Percentiles rank a stretch among this genome's conserved stretches.
Conservation (phyloP, 768 basidiomycete species). For the Hortiboletus campestris region DNA sequence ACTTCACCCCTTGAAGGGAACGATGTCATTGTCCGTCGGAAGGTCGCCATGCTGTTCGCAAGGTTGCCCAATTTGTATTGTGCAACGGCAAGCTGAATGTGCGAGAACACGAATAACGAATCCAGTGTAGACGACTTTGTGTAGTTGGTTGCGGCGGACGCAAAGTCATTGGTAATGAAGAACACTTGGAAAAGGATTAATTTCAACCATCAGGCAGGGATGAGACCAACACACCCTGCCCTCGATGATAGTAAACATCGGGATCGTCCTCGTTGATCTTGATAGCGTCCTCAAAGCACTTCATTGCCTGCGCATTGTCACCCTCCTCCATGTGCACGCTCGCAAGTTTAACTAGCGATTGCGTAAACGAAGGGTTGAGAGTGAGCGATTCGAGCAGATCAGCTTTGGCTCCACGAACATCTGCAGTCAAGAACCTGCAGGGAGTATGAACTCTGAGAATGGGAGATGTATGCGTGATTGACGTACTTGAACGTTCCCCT, state of each 20-base stretch:
- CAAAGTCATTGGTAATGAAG: slow-evolving; percentile 93
- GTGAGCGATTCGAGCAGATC: slow-evolving; percentile 79
- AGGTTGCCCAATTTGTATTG: slow-evolving; percentile 87
- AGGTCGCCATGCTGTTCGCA: slow-evolving; percentile 84
- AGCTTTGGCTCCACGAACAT: slow-evolving; percentile 75
- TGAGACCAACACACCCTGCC: slow-evolving; percentile 62
- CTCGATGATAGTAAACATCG: slow-evolving; percentile 98
- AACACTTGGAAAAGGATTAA: slow-evolving; percentile 50
- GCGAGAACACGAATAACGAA: slow-evolving; percentile 88
- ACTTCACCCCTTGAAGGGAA: slow-evolving; percentile 90
- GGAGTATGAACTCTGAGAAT: neutral
- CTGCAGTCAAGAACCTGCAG: slow-evolving; percentile 80
- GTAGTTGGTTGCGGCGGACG: slow-evolving; percentile 86
- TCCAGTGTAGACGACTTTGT: slow-evolving; percentile 87
- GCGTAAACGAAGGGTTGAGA: slow-evolving; percentile 68
- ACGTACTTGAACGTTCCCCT: slow-evolving; percentile 93
- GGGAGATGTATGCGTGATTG: neutral
- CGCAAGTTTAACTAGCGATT: slow-evolving; percentile 94
- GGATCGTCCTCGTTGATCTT: slow-evolving; percentile 80
- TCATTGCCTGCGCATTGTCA: slow-evolving; percentile 76
- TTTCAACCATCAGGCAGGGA: neutral
- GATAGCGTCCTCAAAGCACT: slow-evolving; percentile 89
- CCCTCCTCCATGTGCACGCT: slow-evolving; percentile 97
- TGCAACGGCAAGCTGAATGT: slow-evolving; percentile 96
- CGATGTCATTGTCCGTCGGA: slow-evolving; percentile 76